A percentile compares a stretch with the other conserved stretches of the same genome.
phyloP scores from a whole-genome alignment of 2,329 filamentous ascomycete genomes.

The Trichoderma arundinaceum region DNA sequence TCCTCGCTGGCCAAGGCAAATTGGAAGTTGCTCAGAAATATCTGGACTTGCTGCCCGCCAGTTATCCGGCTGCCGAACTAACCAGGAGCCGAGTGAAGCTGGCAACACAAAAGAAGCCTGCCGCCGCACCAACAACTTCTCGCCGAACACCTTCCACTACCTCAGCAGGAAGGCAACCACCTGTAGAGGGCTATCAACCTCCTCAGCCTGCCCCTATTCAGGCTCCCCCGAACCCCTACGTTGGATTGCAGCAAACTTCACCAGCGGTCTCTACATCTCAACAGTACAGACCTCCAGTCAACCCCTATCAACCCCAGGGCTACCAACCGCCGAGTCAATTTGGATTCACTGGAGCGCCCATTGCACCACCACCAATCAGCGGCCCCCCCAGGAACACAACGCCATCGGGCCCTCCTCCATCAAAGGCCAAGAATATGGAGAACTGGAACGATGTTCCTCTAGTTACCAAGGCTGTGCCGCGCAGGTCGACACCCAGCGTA shows the following conservation, averaged over 20 bases:
- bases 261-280: slow-evolving; percentile 41
- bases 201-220: slow-evolving; percentile 46
- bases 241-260: slow-evolving; percentile 34
- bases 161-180: slow-evolving; percentile 50
- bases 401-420: slow-evolving; percentile 71
- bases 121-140: slow-evolving; percentile 37
- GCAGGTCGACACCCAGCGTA: slow-evolving; percentile 74
- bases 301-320: slow-evolving; percentile 43
- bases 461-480: slow-evolving; percentile 74
- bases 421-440: slow-evolving; percentile 71
- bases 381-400: slow-evolving; percentile 62
- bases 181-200: slow-evolving; percentile 55
- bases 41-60: slow-evolving; percentile 80
- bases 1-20: slow-evolving; percentile 88
- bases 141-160: slow-evolving; percentile 44
- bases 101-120: slow-evolving; percentile 66
- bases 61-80: slow-evolving; percentile 85
- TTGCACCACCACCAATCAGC: slow-evolving; percentile 46
- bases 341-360: slow-evolving; percentile 46
- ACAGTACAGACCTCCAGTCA: slow-evolving; percentile 48
- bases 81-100: slow-evolving; percentile 84
- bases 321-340: slow-evolving; percentile 46
- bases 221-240: slow-evolving; percentile 42
- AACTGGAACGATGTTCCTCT: slow-evolving; percentile 97
- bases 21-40: slow-evolving; percentile 88